A percentile compares a stretch with the other conserved stretches of the same genome.
Evolutionary conservation across 768 basidiomycete species (phyloP).

Genomic region (Termitomyces sp.): DNA sequence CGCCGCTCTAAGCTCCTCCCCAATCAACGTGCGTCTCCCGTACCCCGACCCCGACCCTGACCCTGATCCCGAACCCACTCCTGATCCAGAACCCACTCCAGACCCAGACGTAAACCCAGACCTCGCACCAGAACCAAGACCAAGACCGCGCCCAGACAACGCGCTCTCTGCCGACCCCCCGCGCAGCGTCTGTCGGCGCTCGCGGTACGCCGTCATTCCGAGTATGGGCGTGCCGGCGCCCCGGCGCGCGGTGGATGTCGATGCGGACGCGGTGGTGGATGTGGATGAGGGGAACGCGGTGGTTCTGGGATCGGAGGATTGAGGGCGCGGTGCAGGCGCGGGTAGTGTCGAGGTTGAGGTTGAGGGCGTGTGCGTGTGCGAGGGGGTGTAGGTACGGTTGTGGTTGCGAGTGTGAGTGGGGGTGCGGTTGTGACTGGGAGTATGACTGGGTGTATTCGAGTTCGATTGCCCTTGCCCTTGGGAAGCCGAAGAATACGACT

Average conservation of each 20-base stretch:
- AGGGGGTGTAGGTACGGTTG: neutral
- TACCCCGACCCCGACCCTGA: neutral
- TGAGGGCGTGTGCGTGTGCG: neutral
- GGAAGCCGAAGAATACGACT: neutral
- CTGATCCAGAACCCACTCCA: neutral
- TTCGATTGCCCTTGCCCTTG: no score
- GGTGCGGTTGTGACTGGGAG: neutral
- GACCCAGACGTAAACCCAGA: no score
- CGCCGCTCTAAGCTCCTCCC: constrained; percentile 70
- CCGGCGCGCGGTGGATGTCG: neutral
- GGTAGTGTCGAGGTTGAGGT: neutral
- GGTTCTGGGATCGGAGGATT: neutral
- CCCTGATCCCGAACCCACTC: neutral
- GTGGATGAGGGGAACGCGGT: neutral
- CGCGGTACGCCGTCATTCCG: constrained; percentile 29
- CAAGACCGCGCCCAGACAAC: constrained; percentile 31
- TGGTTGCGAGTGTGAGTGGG: neutral
- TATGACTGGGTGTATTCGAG: neutral
- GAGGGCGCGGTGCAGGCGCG: neutral
- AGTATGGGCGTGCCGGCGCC: constrained; percentile 13
- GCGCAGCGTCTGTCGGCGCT: constrained; percentile 55
- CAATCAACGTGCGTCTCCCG: constrained; percentile 53
- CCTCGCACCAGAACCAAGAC: no score
- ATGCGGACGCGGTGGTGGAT: neutral
- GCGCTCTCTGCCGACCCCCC: constrained; percentile 74